These are phyloP conservation scores for Solanum pennellii DNA, from an alignment of 257 asterid genomes.

Conservation along the genomic window DNA sequence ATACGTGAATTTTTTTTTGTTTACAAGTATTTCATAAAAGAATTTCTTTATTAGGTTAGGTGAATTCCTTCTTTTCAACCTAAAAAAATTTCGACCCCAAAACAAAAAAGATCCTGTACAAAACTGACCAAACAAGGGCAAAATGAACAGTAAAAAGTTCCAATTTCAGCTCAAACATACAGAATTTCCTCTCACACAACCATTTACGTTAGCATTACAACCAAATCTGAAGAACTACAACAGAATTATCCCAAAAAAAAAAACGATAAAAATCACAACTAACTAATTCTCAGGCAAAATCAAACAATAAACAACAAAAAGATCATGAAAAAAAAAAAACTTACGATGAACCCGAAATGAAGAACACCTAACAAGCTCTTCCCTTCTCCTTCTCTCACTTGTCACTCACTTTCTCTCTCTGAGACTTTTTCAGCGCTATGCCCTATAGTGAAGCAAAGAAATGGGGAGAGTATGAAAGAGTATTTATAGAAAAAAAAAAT, in stretches of 20 bases:
- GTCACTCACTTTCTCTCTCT: not conserved
- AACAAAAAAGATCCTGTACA: not conserved
- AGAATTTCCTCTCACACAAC: not conserved
- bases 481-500: slow-evolving; percentile 41
- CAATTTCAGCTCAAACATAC: not conserved
- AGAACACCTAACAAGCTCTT: slow-evolving; percentile 12
- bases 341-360: slow-evolving; percentile 17
- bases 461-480: not conserved
- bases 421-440: not conserved
- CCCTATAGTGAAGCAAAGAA: slow-evolving; percentile 3
- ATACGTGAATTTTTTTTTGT: not conserved
- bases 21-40: not conserved
- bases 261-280: not conserved
- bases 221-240: not conserved
- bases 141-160: not conserved
- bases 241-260: not conserved
- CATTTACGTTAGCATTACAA: not conserved
- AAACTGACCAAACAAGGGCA: not conserved
- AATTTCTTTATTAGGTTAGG: not conserved
- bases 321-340: not conserved
- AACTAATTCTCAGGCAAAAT: not conserved
- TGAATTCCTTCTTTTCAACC: not conserved
- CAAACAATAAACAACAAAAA: not conserved
- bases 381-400: not conserved
- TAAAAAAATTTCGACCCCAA: not conserved